These are phyloP conservation scores for Luzula sylvatica DNA, from an alignment of 176 grass and related monocot species.

Conservation along the genomic window DNA sequence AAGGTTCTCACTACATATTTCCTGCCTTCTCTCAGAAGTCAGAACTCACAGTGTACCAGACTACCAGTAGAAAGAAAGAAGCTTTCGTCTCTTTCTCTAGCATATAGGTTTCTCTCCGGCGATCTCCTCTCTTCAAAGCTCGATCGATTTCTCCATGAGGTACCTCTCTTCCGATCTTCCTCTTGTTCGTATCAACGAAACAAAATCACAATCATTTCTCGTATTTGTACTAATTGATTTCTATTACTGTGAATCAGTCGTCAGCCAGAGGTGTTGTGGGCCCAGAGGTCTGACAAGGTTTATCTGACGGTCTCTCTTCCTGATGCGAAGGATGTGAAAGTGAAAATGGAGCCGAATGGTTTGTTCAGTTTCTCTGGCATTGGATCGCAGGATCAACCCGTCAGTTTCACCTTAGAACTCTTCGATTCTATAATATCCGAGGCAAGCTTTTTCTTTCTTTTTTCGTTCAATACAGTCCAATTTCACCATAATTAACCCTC, in stretches of 20 bases:
- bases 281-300: conserved; percentile 73
- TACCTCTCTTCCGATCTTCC: too few species aligned
- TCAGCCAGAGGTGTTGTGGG: conserved; percentile 93
- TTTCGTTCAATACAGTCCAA: not conserved
- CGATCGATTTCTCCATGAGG: too few species aligned
- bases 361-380: conserved; percentile 56
- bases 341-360: conserved; percentile 57
- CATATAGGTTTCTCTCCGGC: too few species aligned
- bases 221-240: not conserved
- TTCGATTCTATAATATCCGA: conserved; percentile 58
- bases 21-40: too few species aligned
- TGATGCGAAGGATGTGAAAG: conserved; percentile 68
- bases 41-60: too few species aligned
- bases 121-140: too few species aligned
- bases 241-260: conserved; percentile 36
- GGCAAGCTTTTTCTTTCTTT: conserved; percentile 32
- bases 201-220: too few species aligned
- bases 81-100: too few species aligned
- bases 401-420: conserved; percentile 63
- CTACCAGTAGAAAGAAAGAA: too few species aligned
- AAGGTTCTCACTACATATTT: too few species aligned
- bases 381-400: conserved; percentile 41
- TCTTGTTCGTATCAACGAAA: too few species aligned
- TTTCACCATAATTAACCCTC: too few species aligned
- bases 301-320: conserved; percentile 81